These are phyloP conservation scores for Debaryomyces fabryi DNA, from an alignment of 1,139 yeast genomes.

Conservation along the genomic window DNA sequence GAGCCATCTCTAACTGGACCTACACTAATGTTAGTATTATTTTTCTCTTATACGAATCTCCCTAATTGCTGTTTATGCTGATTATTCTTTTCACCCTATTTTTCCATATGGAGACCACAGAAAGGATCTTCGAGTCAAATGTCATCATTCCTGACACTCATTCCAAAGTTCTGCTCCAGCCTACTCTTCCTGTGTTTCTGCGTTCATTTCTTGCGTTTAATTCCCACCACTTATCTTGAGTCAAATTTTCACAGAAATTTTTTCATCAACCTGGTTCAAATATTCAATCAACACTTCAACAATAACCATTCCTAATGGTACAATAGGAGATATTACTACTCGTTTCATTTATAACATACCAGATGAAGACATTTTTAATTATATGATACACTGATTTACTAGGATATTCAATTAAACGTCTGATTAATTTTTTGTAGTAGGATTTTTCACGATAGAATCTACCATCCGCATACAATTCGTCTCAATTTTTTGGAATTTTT, in stretches of 20 bases:
- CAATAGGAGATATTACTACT: neutral
- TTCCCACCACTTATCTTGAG: neutral
- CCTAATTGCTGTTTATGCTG: neutral
- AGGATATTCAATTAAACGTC: constrained; percentile 1
- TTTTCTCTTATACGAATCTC: neutral
- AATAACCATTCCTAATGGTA: neutral
- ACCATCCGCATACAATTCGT: constrained; percentile 6
- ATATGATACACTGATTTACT: constrained; percentile 15
- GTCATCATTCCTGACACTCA: neutral
- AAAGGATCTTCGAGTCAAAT: neutral
- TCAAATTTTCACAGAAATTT: neutral
- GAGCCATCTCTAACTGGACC: constrained; percentile 90
- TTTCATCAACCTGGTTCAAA: neutral
- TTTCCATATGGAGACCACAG: neutral
- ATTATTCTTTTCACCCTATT: neutral
- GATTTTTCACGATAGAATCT: constrained; percentile 6
- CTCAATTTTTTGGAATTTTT: constrained; percentile 1
- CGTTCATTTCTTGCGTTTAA: neutral
- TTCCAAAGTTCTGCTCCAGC: neutral
- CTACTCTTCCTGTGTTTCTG: neutral
- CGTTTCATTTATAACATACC: constrained; percentile 26
- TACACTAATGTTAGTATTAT: constrained; percentile 27
- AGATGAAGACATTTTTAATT: constrained; percentile 32
- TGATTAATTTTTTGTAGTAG: constrained; percentile 6
- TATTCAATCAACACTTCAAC: neutral